Conservation (phyloP, 2,329 filamentous ascomycete species). For the Ophiostoma angusticollis region DNA sequence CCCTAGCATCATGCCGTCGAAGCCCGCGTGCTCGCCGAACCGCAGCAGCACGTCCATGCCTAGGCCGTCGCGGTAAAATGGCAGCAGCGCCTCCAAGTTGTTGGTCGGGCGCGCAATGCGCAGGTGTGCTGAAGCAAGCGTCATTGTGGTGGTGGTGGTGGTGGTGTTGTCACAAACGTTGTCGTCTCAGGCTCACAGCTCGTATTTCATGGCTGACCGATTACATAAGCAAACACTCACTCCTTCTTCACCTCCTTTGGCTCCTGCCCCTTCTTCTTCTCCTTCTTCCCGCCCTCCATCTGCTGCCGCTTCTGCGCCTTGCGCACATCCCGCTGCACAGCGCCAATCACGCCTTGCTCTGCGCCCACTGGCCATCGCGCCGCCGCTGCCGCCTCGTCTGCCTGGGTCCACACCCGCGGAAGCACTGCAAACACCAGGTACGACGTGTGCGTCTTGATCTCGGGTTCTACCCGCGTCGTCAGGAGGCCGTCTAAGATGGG, state of each 20-base stretch:
- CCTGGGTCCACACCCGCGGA: slow-evolving; percentile 72
- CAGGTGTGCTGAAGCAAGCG: slow-evolving; percentile 19
- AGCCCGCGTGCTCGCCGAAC: slow-evolving; percentile 26
- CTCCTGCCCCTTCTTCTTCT: not conserved
- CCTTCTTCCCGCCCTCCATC: slow-evolving; percentile 27
- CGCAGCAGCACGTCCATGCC: slow-evolving; percentile 24
- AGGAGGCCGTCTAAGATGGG: slow-evolving; percentile 65
- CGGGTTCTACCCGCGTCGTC: slow-evolving; percentile 68
- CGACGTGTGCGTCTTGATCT: slow-evolving; percentile 93
- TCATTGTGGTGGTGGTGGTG: no score
- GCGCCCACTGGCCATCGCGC: slow-evolving; percentile 50
- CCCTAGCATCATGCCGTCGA: slow-evolving; percentile 30
- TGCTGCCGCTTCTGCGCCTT: slow-evolving; percentile 44
- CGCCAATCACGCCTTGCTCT: slow-evolving; percentile 39
- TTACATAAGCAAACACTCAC: no score
- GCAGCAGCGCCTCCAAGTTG: slow-evolving; percentile 24
- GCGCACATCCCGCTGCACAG: slow-evolving; percentile 38
- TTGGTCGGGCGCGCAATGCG: slow-evolving; percentile 30
- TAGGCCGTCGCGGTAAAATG: slow-evolving; percentile 29
- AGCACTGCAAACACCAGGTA: slow-evolving; percentile 89
- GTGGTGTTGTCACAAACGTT: no score
- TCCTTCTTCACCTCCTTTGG: slow-evolving; percentile 1
- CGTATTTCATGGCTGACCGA: no score
- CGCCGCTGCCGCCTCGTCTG: slow-evolving; percentile 60
- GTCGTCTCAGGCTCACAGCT: no score